These are phyloP conservation scores for Pseudozyma pruni DNA, from an alignment of 1,284 basidiomycete species.

Conservation along the genomic window DNA sequence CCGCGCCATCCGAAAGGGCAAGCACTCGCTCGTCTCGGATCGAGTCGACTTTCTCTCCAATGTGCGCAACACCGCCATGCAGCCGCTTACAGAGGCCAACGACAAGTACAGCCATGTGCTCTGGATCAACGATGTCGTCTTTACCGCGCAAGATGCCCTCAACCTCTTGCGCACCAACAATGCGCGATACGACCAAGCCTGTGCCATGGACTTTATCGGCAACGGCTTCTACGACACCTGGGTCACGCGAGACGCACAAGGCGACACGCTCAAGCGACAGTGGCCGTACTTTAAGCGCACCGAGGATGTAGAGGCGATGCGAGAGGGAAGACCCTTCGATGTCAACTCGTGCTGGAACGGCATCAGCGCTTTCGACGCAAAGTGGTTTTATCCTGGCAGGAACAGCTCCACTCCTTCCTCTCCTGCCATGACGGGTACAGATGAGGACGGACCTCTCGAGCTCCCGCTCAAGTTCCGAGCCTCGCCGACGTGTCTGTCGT, in stretches of 20 bases:
- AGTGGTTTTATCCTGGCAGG: slow-evolving; percentile 67
- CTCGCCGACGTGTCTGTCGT: slow-evolving; percentile 71
- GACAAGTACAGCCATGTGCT: slow-evolving; percentile 47
- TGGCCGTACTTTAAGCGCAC: slow-evolving; percentile 73
- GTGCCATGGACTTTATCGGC: slow-evolving; percentile 72
- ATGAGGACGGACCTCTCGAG: slow-evolving; percentile 60
- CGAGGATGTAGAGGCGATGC: slow-evolving; percentile 66
- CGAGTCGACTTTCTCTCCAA: slow-evolving; percentile 49
- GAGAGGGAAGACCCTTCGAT: slow-evolving; percentile 70
- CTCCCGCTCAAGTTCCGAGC: slow-evolving; percentile 71
- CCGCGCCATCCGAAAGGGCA: slow-evolving; percentile 34
- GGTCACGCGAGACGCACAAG: slow-evolving; percentile 46
- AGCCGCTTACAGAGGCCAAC: slow-evolving; percentile 27
- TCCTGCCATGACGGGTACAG: neutral
- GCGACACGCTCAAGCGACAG: slow-evolving; percentile 69
- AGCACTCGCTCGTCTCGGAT: slow-evolving; percentile 19
- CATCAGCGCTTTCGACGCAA: slow-evolving; percentile 72
- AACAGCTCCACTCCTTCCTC: neutral
- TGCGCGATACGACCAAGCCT: slow-evolving; percentile 73
- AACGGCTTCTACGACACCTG: slow-evolving; percentile 71
- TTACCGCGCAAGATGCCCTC: slow-evolving; percentile 54
- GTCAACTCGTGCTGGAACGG: slow-evolving; percentile 76
- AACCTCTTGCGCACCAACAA: slow-evolving; percentile 71
- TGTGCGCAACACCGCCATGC: slow-evolving; percentile 57
- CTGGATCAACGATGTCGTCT: slow-evolving; percentile 59